These are phyloP conservation scores for Decorospora gaudefroyi DNA, from an alignment of 2,329 filamentous ascomycete genomes.

Conservation along the genomic window DNA sequence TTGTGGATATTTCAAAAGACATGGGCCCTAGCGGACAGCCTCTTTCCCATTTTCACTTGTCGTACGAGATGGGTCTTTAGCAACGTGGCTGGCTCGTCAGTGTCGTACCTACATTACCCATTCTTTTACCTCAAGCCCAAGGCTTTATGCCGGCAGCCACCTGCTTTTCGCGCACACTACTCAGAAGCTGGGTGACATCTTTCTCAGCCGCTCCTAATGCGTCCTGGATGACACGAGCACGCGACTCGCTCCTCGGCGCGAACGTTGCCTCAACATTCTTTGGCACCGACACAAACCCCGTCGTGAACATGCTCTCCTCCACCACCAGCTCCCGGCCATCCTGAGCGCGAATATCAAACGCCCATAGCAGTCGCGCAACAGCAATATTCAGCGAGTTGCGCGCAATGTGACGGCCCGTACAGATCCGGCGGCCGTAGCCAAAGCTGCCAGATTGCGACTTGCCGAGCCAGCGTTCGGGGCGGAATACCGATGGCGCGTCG, in stretches of 20 bases:
- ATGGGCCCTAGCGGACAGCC: no score
- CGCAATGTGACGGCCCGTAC: slow-evolving; percentile 44
- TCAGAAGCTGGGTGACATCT: no score
- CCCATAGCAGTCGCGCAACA: slow-evolving; percentile 50
- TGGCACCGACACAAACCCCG: slow-evolving; percentile 29
- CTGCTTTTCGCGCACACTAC: no score
- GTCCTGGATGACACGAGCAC: slow-evolving; percentile 23
- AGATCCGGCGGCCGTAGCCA: slow-evolving; percentile 57
- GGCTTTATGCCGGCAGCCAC: no score
- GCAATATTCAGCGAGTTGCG: slow-evolving; percentile 26
- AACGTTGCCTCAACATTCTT: slow-evolving; percentile 35
- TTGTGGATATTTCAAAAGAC: no score
- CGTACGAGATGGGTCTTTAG: no score
- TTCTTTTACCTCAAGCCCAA: no score
- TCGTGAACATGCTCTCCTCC: slow-evolving; percentile 28
- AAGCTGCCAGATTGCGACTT: slow-evolving; percentile 39
- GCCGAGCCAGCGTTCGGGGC: slow-evolving; percentile 45
- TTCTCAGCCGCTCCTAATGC: no score
- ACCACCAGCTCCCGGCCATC: slow-evolving; percentile 19
- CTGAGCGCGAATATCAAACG: slow-evolving; percentile 53
- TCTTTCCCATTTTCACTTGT: no score
- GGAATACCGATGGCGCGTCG: slow-evolving; percentile 37
- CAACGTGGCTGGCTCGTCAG: no score
- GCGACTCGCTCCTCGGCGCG: slow-evolving; percentile 25
- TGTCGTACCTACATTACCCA: no score